phyloP scores from a whole-genome alignment of 2,329 filamentous ascomycete genomes.

The Colletotrichum sp. region DNA sequence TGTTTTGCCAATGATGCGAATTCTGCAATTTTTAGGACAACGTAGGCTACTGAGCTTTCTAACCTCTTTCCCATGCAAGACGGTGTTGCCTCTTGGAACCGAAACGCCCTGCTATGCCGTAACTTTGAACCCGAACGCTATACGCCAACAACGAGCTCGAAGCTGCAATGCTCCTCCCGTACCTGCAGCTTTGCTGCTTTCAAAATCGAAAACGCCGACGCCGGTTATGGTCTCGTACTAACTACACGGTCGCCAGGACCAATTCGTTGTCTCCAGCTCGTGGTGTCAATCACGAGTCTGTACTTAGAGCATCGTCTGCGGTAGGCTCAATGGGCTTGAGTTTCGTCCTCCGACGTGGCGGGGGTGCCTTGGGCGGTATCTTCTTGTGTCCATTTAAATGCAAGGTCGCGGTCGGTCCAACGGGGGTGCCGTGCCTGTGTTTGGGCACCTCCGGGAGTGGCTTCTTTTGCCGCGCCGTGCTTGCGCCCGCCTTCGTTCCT shows the following conservation, averaged over 20 bases:
- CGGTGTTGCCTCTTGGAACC: not conserved
- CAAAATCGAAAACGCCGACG: not conserved
- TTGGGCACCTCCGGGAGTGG: constrained; percentile 60
- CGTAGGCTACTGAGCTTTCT: not conserved
- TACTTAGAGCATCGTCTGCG: not conserved
- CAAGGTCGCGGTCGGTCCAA: constrained; percentile 36
- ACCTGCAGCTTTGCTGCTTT: not conserved
- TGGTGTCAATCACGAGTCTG: not conserved
- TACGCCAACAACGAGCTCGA: not conserved
- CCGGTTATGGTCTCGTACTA: not conserved
- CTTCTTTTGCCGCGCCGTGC: constrained; percentile 44
- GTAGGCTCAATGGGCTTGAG: constrained; percentile 31
- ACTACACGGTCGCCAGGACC: not conserved
- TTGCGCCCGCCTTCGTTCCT: constrained; percentile 21
- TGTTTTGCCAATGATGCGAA: not conserved
- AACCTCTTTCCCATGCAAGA: not conserved
- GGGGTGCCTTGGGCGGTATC: constrained; percentile 50
- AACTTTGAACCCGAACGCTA: not conserved
- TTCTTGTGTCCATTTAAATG: constrained; percentile 41
- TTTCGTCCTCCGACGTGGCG: constrained; percentile 50
- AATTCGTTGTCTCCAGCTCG: not conserved
- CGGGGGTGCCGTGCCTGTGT: constrained; percentile 59
- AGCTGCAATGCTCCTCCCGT: not conserved
- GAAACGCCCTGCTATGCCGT: constrained; percentile 20
- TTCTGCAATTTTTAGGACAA: not conserved